Evolutionary conservation across 78 protist species (phyloP).

Genomic region (Mastigamoeba balamuthi): DNA sequence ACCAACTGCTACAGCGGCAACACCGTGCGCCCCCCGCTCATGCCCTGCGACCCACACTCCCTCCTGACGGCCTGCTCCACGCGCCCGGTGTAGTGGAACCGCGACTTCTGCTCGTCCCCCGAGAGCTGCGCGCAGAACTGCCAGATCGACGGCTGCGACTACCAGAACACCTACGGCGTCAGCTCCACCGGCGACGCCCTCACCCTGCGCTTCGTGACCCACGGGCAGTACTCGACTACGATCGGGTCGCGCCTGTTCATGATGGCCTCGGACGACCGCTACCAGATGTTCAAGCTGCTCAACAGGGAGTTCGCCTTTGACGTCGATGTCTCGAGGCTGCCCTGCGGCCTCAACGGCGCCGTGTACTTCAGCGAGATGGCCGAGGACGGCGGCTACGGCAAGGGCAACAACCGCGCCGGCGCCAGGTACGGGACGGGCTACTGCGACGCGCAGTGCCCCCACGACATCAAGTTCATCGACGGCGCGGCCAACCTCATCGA

Average conservation of each 20-base stretch:
- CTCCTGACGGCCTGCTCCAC: no score
- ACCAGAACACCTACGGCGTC: constrained; percentile 27
- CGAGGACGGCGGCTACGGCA: constrained; percentile 42
- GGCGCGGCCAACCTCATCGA: no score
- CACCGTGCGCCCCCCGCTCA: constrained; percentile 12
- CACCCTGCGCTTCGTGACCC: constrained; percentile 30
- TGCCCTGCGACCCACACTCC: constrained; percentile 45
- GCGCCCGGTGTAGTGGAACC: no score
- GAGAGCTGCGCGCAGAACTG: constrained; percentile 29
- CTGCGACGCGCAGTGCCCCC: constrained; percentile 72
- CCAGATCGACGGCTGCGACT: constrained; percentile 29
- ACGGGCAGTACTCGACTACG: constrained; percentile 26
- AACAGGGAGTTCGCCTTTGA: constrained; percentile 48
- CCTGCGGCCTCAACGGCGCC: constrained; percentile 65
- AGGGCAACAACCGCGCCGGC: constrained; percentile 36
- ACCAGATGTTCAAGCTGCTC: constrained; percentile 43
- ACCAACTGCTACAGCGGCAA: constrained; percentile 48
- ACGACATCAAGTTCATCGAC: constrained; percentile 52
- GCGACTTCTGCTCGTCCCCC: constrained; percentile 25
- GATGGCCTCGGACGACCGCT: constrained; percentile 13
- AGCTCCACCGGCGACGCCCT: constrained; percentile 1
- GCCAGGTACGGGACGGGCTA: constrained; percentile 63
- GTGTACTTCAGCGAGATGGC: constrained; percentile 56
- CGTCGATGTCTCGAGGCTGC: constrained; percentile 49
- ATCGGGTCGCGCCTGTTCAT: constrained; percentile 51